Evolutionary conservation across 805 yeast genomes (phyloP).

Genomic region (Limtongozyma cylindracea): DNA sequence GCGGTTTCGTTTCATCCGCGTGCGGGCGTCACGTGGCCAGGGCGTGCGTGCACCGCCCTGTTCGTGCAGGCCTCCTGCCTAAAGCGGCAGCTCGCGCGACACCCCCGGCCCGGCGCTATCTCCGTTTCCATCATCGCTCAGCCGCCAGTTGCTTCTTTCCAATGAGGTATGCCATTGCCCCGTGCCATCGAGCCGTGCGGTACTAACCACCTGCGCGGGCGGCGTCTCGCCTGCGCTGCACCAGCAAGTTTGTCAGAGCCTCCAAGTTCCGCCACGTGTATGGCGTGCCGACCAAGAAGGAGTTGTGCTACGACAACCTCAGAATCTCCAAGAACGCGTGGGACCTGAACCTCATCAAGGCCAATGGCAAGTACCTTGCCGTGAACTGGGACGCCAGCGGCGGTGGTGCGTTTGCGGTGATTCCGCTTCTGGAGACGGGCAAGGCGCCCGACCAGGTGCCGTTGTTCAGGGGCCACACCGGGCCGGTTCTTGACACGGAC

Average conservation of each 20-base stretch:
- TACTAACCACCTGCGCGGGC: too few species aligned
- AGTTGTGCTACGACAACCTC: slow-evolving; percentile 48
- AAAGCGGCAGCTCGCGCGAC: too few species aligned
- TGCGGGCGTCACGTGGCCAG: too few species aligned
- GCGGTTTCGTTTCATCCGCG: too few species aligned
- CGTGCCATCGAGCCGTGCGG: too few species aligned
- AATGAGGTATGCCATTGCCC: too few species aligned
- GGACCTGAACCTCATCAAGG: slow-evolving; percentile 78
- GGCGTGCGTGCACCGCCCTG: too few species aligned
- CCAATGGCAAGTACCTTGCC: slow-evolving; percentile 67
- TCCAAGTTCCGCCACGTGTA: slow-evolving; percentile 92
- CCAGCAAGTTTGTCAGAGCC: slow-evolving; percentile 84
- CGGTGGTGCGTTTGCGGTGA: slow-evolving; percentile 92
- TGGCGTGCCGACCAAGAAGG: slow-evolving; percentile 63
- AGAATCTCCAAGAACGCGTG: slow-evolving; percentile 79
- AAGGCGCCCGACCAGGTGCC: slow-evolving; percentile 88
- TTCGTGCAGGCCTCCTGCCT: too few species aligned
- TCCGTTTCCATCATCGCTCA: too few species aligned
- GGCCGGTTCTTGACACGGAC: slow-evolving; percentile 85
- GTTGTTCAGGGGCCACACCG: slow-evolving; percentile 86
- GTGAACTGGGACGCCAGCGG: slow-evolving; percentile 90
- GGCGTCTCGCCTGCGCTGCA: too few species aligned
- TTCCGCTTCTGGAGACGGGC: slow-evolving; percentile 70
- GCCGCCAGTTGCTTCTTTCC: too few species aligned
- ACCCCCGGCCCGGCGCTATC: too few species aligned